Evolutionary conservation across 176 grass and related monocot species (phyloP).

Genomic region (Raddia distichophylla): DNA sequence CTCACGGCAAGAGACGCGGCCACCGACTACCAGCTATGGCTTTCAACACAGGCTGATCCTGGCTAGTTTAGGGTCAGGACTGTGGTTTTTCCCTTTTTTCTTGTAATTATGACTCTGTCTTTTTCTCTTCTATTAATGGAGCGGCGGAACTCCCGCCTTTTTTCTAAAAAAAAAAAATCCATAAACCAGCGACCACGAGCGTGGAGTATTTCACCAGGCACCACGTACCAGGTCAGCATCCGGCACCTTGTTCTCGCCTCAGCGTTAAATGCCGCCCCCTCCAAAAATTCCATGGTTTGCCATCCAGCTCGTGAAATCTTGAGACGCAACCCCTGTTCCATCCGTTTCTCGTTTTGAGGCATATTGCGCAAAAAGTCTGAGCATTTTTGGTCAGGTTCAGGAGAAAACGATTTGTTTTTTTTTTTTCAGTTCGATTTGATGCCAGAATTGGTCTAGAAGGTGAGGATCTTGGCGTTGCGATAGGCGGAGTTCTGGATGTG

Average conservation of each 20-base stretch:
- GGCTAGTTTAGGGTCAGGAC: too few species aligned
- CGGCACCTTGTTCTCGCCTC: background rate
- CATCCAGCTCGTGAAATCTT: background rate
- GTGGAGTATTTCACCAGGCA: conserved; percentile 15
- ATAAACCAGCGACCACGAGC: background rate
- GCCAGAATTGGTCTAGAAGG: background rate
- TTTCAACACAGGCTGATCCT: too few species aligned
- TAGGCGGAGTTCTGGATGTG: background rate
- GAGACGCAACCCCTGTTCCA: background rate
- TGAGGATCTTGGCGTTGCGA: background rate
- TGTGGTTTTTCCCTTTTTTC: too few species aligned
- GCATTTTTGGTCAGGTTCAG: background rate
- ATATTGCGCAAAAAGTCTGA: background rate
- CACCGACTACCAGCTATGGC: too few species aligned
- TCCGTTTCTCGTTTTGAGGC: background rate
- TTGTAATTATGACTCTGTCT: too few species aligned
- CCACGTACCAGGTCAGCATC: conserved; percentile 16
- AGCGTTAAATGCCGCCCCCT: background rate
- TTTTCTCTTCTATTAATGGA: too few species aligned
- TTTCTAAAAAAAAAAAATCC: too few species aligned
- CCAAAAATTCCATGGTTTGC: background rate
- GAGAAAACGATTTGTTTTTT: background rate
- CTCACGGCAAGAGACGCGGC: too few species aligned
- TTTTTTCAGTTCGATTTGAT: background rate
- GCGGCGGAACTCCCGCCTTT: too few species aligned